Conservation (phyloP, 768 basidiomycete genomes). For the Panaeolus cyanescens region DNA sequence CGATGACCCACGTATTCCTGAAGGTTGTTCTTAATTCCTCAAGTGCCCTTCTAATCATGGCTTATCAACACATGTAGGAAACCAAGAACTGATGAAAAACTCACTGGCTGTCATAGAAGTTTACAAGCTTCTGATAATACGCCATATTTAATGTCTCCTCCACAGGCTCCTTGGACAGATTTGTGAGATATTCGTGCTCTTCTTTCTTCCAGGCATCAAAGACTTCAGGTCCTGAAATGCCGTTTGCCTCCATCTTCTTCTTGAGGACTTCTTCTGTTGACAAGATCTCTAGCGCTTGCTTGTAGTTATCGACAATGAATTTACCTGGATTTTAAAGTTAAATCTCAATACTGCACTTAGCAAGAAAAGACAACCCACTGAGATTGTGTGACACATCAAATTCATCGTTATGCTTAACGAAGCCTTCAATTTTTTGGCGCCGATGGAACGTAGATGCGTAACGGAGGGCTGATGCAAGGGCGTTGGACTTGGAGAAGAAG, state of each 20-base stretch:
- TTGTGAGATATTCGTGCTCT: constrained; percentile 11
- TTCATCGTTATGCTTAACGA: constrained; percentile 4
- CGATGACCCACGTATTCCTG: neutral
- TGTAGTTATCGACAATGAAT: constrained; percentile 16
- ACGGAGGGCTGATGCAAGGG: constrained; percentile 15
- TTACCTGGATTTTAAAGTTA: neutral
- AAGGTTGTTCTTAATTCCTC: no score
- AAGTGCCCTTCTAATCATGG: neutral
- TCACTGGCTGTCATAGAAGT: constrained; percentile 8
- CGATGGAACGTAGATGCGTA: constrained; percentile 5
- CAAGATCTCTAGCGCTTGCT: constrained; percentile 14
- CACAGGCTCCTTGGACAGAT: constrained; percentile 12
- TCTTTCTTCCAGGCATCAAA: constrained; percentile 16
- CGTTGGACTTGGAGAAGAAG: constrained; percentile 27
- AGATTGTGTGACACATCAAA: neutral
- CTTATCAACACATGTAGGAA: no score
- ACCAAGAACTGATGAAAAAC: constrained; percentile 4
- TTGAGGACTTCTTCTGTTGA: neutral
- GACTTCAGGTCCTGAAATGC: neutral
- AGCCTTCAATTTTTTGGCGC: constrained; percentile 4
- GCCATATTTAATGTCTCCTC: constrained; percentile 18
- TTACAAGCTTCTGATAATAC: constrained; percentile 13
- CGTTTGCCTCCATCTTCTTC: neutral
- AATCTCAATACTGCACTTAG: neutral
- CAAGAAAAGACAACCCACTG: neutral